Evolutionary conservation across 805 yeast species (phyloP).

Genomic region (Saturnispora sekii): DNA sequence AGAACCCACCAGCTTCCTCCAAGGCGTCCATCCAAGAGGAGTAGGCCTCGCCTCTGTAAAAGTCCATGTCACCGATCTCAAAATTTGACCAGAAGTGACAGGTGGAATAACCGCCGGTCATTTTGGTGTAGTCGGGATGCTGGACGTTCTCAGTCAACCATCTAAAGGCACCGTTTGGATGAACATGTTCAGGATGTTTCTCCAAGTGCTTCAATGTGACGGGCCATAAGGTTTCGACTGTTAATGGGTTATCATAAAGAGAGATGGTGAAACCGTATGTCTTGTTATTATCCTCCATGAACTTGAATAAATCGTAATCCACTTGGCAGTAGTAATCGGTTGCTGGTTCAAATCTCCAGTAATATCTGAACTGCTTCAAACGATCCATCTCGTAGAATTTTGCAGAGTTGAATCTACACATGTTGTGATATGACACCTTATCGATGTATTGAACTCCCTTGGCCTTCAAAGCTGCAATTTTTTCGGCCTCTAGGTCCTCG

Average conservation of each 20-base stretch:
- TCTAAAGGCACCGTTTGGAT: conserved; percentile 47
- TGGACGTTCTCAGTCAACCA: conserved; percentile 46
- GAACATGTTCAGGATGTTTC: conserved; percentile 49
- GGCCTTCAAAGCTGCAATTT: conserved; percentile 29
- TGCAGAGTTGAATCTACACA: conserved; percentile 77
- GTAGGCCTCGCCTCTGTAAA: conserved; percentile 63
- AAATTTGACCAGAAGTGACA: conserved; percentile 91
- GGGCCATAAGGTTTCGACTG: conserved; percentile 61
- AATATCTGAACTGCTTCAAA: conserved; percentile 52
- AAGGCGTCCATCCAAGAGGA: conserved; percentile 53
- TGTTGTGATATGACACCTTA: conserved; percentile 60
- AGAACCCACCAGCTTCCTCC: conserved; percentile 72
- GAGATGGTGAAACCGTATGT: conserved; percentile 68
- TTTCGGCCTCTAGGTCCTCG: conserved; percentile 27
- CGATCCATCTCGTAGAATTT: conserved; percentile 53
- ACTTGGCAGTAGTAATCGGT: conserved; percentile 60
- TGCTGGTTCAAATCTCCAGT: conserved; percentile 77
- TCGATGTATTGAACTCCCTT: conserved; percentile 52
- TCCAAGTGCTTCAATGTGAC: conserved; percentile 54
- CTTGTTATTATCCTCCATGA: conserved; percentile 59
- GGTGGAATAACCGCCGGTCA: conserved; percentile 38
- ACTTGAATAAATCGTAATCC: conserved; percentile 69
- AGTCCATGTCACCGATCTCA: conserved; percentile 79
- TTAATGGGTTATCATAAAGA: conserved; percentile 60
- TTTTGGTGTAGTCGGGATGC: conserved; percentile 33